A percentile compares a stretch with the other conserved stretches of the same genome.
These are phyloP conservation scores for Trichoderma gamsii DNA, from an alignment of 495 filamentous ascomycete genomes.

Conservation along the genomic window DNA sequence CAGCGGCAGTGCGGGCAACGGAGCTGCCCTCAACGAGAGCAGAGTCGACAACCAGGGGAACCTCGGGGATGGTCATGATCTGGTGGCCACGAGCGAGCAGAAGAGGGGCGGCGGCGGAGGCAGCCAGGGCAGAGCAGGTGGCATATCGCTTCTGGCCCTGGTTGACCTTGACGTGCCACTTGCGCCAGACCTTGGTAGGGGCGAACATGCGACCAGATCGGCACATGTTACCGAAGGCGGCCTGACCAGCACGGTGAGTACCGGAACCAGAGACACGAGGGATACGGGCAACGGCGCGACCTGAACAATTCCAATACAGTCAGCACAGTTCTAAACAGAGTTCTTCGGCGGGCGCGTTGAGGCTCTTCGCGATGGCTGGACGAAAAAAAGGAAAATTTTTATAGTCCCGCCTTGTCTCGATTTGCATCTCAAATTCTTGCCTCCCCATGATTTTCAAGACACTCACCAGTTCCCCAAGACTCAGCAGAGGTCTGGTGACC, in stretches of 20 bases:
- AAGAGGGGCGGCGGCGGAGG: conserved; percentile 88
- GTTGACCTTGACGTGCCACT: conserved; percentile 99
- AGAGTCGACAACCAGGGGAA: conserved; percentile 91
- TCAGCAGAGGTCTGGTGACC: conserved; percentile 99
- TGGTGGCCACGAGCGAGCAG: conserved; percentile 96
- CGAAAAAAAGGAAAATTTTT: neutral
- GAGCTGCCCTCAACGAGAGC: conserved; percentile 71
- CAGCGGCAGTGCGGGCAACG: conserved; percentile 82
- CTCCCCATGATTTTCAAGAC: conserved; percentile 18
- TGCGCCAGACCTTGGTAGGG: conserved; percentile 99
- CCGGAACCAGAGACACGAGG: conserved; percentile 99
- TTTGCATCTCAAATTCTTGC: neutral
- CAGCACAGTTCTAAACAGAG: conserved; percentile 18
- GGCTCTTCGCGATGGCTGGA: conserved; percentile 1
- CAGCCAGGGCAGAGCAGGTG: conserved; percentile 92
- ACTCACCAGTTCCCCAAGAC: conserved; percentile 99
- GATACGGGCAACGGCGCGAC: conserved; percentile 99
- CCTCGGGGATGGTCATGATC: conserved; percentile 84
- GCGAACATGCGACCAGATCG: conserved; percentile 99
- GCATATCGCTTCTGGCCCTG: conserved; percentile 96
- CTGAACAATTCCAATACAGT: conserved; percentile 38
- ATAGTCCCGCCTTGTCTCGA: neutral
- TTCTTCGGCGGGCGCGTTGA: neutral
- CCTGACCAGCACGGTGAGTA: conserved; percentile 99
- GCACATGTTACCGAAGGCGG: conserved; percentile 99